phyloP scores from a whole-genome alignment of 1,284 basidiomycete species.

The Agaricales sp. region DNA sequence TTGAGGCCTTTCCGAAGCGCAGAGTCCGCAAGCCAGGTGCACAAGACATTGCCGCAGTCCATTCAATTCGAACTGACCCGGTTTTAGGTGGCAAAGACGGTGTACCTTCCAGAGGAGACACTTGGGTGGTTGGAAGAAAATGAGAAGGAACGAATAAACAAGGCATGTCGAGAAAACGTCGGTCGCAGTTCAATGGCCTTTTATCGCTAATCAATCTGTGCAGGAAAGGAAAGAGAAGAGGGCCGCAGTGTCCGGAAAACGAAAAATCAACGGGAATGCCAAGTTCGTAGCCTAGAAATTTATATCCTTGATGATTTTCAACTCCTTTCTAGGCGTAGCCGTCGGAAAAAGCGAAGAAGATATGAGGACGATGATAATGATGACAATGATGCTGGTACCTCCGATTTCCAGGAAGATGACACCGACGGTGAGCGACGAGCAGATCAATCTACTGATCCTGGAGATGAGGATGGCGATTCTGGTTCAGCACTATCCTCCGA shows the following conservation, averaged over 20 bases:
- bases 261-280: not conserved
- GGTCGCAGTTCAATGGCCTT: too few relatives aligned
- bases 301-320: not conserved
- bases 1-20: constrained; percentile 54
- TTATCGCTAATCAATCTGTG: too few relatives aligned
- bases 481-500: not conserved
- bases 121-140: not conserved
- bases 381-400: not conserved
- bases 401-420: not conserved
- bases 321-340: too few relatives aligned
- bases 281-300: too few relatives aligned
- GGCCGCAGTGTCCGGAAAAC: not conserved
- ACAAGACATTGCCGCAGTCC: constrained; percentile 6
- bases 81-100: not conserved
- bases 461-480: not conserved
- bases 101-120: not conserved
- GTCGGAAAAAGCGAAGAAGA: not conserved
- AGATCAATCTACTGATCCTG: not conserved
- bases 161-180: too few relatives aligned
- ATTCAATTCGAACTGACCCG: not conserved
- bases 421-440: not conserved
- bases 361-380: not conserved
- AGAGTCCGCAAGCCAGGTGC: constrained; percentile 53
- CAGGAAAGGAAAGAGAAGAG: not conserved
- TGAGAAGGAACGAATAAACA: not conserved